These are phyloP conservation scores for Colletotrichum lentis DNA, from an alignment of 2,329 filamentous ascomycete genomes.

Conservation along the genomic window DNA sequence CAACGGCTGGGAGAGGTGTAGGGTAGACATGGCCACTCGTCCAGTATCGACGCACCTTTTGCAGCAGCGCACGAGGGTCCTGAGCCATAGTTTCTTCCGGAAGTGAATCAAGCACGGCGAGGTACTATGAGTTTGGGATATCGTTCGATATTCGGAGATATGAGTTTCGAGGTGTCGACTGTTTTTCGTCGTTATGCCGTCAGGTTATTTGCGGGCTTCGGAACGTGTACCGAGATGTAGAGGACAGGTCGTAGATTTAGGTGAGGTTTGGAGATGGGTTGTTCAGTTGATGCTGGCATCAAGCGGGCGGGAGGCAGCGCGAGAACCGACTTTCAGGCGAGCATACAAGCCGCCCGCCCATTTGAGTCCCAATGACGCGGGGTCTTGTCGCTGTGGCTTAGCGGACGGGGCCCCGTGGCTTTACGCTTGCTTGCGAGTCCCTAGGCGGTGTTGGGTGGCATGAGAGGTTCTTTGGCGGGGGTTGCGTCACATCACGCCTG, in stretches of 20 bases:
- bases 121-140: neutral
- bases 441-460: slow-evolving; percentile 17
- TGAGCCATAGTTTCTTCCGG: slow-evolving; percentile 67
- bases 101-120: slow-evolving; percentile 5
- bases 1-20: no score
- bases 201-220: neutral
- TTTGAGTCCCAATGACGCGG: slow-evolving; percentile 30
- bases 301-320: slow-evolving; percentile 19
- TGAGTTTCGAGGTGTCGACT: neutral
- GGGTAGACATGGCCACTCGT: neutral
- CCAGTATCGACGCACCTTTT: slow-evolving; percentile 66
- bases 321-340: slow-evolving; percentile 9
- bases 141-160: slow-evolving; percentile 10
- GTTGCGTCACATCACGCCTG: neutral
- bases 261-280: slow-evolving; percentile 2
- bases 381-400: slow-evolving; percentile 29
- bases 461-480: neutral
- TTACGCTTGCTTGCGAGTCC: slow-evolving; percentile 6
- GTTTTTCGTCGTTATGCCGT: neutral
- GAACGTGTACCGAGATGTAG: neutral
- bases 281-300: slow-evolving; percentile 21
- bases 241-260: slow-evolving; percentile 14
- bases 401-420: slow-evolving; percentile 4
- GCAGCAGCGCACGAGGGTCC: slow-evolving; percentile 79
- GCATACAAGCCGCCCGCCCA: slow-evolving; percentile 4